Base-by-base conservation (phyloP, 2,329 filamentous ascomycete genomes). In the Paracamarosporium sp. region DNA sequence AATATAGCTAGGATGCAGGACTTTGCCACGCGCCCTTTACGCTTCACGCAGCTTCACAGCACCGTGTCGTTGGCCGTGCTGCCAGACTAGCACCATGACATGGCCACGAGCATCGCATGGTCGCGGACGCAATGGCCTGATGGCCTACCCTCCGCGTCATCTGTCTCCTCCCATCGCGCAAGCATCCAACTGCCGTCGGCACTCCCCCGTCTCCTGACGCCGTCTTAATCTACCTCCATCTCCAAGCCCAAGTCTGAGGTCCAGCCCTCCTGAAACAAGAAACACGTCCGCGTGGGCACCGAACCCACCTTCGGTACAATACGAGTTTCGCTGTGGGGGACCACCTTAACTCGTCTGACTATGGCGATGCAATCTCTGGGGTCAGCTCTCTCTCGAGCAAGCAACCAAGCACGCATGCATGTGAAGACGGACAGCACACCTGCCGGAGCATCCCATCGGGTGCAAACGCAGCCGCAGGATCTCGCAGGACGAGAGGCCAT, bases 281-380 rank as follows among this genome's bases (percentile, higher is more conserved):
- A 46, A 31, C 27, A 46, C 27, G 27, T 46, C 43, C 43, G 43
- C 43, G 24, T 28, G 27, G 43, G 43, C 43, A n/a, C 15, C 43
- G n/a, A 46, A 31, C 15, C 43, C 27, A 31, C 43, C 43, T 46
- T 27, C 43, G 43, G 43, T 30, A 46, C 43, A 46, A 46, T 46
- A n/a, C 43, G 43, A 12, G 27, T 46, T 31, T 31, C 43, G 43
- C 15, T 27, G 43, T 46, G 43, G 43, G 43, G 43, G 43, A 15
- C 6, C n/a, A 12, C 13, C 27, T 46, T 28, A 20, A 4, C 15
- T n/a, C 15, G 7, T 9, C 22, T 17, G 15, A n/a, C 43, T 31
- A 28, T 46, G 8, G n/a, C 43, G n/a, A 24, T 46, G 15, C 43
- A 31, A 46, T 31, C 8, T 46, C 43, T 46, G 27, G n/a, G 43